A percentile compares a stretch with the other conserved stretches of the same genome.
These are phyloP conservation scores for Coemansia sp. DNA, from an alignment of 192 early-diverging fungal species.

Conservation along the genomic window DNA sequence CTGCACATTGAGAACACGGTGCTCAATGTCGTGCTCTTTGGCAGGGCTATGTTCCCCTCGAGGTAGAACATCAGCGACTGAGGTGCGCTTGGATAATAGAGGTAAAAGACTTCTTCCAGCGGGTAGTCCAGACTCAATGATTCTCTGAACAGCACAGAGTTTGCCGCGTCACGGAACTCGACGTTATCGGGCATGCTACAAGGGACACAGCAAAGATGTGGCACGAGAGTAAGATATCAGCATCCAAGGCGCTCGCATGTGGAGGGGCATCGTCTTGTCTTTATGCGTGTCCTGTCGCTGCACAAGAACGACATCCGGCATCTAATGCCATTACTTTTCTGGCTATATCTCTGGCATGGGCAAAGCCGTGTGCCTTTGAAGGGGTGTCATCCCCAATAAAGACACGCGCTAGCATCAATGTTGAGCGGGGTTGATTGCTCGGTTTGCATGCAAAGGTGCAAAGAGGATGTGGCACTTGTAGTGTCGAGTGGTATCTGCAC, in stretches of 20 bases:
- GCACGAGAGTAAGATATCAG: not conserved
- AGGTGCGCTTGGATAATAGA: slow-evolving; percentile 42
- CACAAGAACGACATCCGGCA: not conserved
- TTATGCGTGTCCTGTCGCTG: not conserved
- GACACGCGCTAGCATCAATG: not conserved
- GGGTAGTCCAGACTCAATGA: slow-evolving; percentile 33
- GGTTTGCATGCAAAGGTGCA: not conserved
- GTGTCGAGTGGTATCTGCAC: not conserved
- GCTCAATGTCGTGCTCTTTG: slow-evolving; percentile 19
- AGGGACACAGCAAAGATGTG: not conserved
- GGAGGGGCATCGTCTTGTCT: not conserved
- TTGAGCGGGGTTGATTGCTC: not conserved
- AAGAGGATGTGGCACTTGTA: not conserved
- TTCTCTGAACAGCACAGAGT: slow-evolving; percentile 38
- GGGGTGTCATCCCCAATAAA: not conserved
- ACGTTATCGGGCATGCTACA: slow-evolving; percentile 30
- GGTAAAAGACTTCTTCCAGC: slow-evolving; percentile 43
- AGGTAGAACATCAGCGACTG: slow-evolving; percentile 40
- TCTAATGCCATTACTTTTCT: not conserved
- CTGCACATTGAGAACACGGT: slow-evolving; percentile 14
- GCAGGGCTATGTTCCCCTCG: slow-evolving; percentile 25
- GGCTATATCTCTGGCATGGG: not conserved
- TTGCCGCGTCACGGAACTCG: slow-evolving; percentile 46
- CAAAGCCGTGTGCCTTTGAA: not conserved
- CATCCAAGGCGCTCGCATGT: not conserved